Evolutionary conservation across 2,329 filamentous ascomycete genomes (phyloP).

Genomic region (Parastagonospora nodorum): DNA sequence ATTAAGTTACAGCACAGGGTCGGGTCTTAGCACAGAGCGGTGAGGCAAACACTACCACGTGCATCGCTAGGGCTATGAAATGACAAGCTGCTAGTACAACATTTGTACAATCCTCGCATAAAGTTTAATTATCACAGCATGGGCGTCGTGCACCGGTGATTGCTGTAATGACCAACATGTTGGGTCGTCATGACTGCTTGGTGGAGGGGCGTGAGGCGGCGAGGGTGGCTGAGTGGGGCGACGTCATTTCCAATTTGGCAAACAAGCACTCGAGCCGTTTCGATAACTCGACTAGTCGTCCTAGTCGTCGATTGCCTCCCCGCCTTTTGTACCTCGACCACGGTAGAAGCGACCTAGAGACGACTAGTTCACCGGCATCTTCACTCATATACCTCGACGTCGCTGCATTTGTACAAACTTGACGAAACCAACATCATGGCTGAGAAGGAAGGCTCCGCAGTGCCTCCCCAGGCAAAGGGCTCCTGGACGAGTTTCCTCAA

Average conservation of each 20-base stretch:
- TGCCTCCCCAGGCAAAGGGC: constrained; percentile 52
- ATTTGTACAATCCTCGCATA: no score
- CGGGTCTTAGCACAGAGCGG: no score
- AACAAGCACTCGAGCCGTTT: constrained; percentile 12
- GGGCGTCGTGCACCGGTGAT: not conserved
- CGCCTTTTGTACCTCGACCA: constrained; percentile 1
- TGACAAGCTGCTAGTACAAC: no score
- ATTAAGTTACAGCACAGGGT: no score
- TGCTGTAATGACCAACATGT: not conserved
- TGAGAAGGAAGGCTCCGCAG: constrained; percentile 51
- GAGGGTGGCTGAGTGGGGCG: constrained; percentile 19
- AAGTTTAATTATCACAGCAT: no score
- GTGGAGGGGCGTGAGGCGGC: constrained; percentile 3
- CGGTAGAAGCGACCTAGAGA: not conserved
- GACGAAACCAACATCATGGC: constrained; percentile 17
- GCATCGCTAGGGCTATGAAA: no score
- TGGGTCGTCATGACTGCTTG: constrained; percentile 8
- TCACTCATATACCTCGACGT: not conserved
- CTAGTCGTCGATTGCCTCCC: constrained; percentile 7
- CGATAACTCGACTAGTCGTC: constrained; percentile 13
- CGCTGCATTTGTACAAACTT: not conserved
- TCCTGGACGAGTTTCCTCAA: constrained; percentile 58
- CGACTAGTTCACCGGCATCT: not conserved
- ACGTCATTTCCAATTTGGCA: constrained; percentile 22
- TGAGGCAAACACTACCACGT: no score